phyloP scores from a whole-genome alignment of 1,284 basidiomycete genomes.

The Irpex lacteus region DNA sequence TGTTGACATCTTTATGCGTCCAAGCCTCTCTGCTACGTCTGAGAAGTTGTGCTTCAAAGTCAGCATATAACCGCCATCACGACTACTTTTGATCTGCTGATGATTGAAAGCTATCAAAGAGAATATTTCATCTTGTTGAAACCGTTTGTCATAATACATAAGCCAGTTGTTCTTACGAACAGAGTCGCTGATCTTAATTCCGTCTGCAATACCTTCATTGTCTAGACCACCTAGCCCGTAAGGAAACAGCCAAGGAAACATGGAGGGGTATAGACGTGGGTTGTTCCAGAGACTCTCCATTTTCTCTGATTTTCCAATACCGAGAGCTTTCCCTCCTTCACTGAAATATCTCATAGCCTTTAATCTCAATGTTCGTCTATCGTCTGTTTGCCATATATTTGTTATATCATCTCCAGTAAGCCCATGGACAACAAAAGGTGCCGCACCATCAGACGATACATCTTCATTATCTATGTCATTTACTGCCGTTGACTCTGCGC shows the following conservation, averaged over 20 bases:
- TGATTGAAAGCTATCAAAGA: slow-evolving; percentile 2
- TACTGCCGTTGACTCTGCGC: slow-evolving; percentile 16
- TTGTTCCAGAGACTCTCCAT: slow-evolving; percentile 29
- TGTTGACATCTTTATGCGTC: neutral
- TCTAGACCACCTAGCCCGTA: slow-evolving; percentile 33
- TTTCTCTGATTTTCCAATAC: slow-evolving; percentile 21
- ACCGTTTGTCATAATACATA: neutral
- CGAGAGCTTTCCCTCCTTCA: neutral
- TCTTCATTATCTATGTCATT: slow-evolving; percentile 13
- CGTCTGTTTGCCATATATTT: neutral
- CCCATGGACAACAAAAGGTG: neutral
- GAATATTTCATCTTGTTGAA: neutral
- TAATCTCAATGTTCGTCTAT: neutral
- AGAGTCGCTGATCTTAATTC: neutral
- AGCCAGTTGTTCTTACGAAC: neutral
- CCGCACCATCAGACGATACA: neutral
- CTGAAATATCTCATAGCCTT: neutral
- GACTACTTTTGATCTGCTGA: neutral
- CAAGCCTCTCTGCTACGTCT: neutral
- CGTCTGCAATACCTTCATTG: slow-evolving; percentile 2
- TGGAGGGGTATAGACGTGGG: slow-evolving; percentile 27
- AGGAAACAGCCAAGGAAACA: slow-evolving; percentile 38
- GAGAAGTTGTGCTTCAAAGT: neutral
- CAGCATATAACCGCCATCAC: neutral
- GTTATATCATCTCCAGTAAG: neutral